Base-by-base conservation (phyloP, 2,329 filamentous ascomycete species). In the Cordyceps farinosa region DNA sequence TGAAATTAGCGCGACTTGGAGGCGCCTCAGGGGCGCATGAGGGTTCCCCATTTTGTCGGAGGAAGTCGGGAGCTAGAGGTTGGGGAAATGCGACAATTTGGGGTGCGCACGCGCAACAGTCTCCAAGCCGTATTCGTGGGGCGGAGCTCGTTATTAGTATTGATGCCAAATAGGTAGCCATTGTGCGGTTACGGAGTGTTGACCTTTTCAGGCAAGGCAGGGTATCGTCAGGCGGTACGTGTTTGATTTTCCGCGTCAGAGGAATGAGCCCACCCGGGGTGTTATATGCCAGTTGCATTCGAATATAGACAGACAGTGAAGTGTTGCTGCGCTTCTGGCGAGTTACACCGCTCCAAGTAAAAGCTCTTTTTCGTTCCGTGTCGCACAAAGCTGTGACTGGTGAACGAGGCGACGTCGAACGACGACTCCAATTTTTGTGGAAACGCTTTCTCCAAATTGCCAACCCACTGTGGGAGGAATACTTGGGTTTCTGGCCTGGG, bases 41-140 rank as follows among this genome's bases (percentile, higher is more conserved):
- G 62, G 27, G 34, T 45, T 63, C 62, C 34, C 62, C 55, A 63
- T 59, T 58, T 60, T 47, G 47, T 63, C 62, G 62, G 62, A 60
- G 22, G 30, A 63, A 59, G 55, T 63, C 62, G 62, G 62, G 30
- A 40, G 62, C 62, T 59, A 63, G 34, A 47, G 38, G 48, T 63
- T 59, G 55, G 55, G 38, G 62, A 60, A 59, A 59, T 54, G 48
- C 40, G 47, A 45, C 15, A 55, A 13, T 22, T 57, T 36, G 60
- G 52, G 40, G 50, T 45, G 22, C 22, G 22, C 22, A 22, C 22
- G 22, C 22, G 22, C 22, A 22, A 38, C 58, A 61, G 50, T 45
- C 34, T 61, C 38, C 34, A 45, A 61, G 45, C 38, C 30, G 59
- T 54, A 36, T 55, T 61, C 50, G 57, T 30, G 42, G 38, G 17